phyloP scores from a whole-genome alignment of 1,284 basidiomycete genomes.

The Puccinia polysora region DNA sequence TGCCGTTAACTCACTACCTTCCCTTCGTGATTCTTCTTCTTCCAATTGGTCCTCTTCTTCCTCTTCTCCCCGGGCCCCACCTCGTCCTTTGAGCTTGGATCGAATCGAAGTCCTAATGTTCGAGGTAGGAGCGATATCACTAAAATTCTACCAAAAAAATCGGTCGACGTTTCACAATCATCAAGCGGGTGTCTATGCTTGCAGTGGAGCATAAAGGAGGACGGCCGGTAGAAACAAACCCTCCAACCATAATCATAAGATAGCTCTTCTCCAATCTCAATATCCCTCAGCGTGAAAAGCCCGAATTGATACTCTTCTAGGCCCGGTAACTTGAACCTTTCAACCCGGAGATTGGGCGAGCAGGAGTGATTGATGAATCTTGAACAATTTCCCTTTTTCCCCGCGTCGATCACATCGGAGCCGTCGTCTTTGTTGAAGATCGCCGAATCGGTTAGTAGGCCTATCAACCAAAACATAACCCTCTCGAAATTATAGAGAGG shows the following conservation, averaged over 20 bases:
- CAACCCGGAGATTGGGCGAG: conserved; percentile 28
- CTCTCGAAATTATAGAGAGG: no score
- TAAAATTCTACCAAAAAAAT: no score
- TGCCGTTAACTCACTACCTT: neutral
- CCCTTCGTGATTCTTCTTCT: neutral
- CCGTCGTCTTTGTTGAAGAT: conserved; percentile 39
- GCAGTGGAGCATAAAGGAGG: no score
- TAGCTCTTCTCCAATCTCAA: conserved; percentile 36
- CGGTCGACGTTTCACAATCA: no score
- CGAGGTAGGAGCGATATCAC: conserved; percentile 41
- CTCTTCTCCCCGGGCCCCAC: neutral
- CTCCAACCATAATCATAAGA: conserved; percentile 40
- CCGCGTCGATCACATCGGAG: conserved; percentile 41
- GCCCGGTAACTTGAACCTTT: conserved; percentile 37
- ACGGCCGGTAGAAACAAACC: conserved; percentile 15
- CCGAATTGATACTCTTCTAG: conserved; percentile 42
- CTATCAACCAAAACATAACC: no score
- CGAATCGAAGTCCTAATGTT: conserved; percentile 29
- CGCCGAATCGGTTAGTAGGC: no score
- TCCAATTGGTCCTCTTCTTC: neutral
- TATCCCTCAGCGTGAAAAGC: conserved; percentile 36
- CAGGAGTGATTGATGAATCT: conserved; percentile 42
- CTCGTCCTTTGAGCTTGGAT: neutral
- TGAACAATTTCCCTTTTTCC: conserved; percentile 40
- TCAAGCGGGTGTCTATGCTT: no score